Conservation (phyloP, 2,329 filamentous ascomycete genomes). For the Cordyceps sp. region DNA sequence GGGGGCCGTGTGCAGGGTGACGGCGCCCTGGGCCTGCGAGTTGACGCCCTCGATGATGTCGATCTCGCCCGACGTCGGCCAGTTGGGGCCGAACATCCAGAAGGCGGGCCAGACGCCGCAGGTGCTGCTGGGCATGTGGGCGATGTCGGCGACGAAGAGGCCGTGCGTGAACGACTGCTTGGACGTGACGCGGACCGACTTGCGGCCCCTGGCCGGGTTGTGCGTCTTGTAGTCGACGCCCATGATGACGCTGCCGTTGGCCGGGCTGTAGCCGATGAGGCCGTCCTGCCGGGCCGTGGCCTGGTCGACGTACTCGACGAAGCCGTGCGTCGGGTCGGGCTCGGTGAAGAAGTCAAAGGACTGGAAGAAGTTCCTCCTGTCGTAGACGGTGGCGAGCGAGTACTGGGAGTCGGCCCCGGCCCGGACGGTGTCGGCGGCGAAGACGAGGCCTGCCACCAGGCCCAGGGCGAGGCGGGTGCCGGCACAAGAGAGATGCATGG, state of each 20-base stretch:
- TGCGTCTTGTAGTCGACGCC: constrained; percentile 48
- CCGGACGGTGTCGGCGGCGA: constrained; percentile 7
- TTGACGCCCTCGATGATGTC: constrained; percentile 72
- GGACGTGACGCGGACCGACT: constrained; percentile 53
- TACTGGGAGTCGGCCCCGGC: constrained; percentile 18
- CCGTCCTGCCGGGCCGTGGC: constrained; percentile 37
- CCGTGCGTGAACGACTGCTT: constrained; percentile 50
- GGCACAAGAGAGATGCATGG: constrained; percentile 8
- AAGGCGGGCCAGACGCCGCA: constrained; percentile 68
- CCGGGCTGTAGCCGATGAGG: constrained; percentile 35
- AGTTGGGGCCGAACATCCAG: constrained; percentile 49
- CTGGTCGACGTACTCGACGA: constrained; percentile 50
- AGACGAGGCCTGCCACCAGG: constrained; percentile 13
- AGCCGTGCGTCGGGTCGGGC: constrained; percentile 57
- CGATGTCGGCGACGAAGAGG: constrained; percentile 56
- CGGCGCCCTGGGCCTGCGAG: constrained; percentile 34
- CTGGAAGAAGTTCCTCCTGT: constrained; percentile 37
- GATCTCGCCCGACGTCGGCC: constrained; percentile 58
- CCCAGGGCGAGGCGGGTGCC: constrained; percentile 4
- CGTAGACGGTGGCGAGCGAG: constrained; percentile 28
- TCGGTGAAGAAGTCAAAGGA: constrained; percentile 37
- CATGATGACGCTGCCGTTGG: constrained; percentile 42
- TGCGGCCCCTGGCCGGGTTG: constrained; percentile 41
- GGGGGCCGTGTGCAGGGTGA: constrained; percentile 51
- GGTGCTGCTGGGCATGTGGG: constrained; percentile 55